These are phyloP conservation scores for Syzygium grande DNA, from an alignment of 345 rosid species.

Conservation along the genomic window DNA sequence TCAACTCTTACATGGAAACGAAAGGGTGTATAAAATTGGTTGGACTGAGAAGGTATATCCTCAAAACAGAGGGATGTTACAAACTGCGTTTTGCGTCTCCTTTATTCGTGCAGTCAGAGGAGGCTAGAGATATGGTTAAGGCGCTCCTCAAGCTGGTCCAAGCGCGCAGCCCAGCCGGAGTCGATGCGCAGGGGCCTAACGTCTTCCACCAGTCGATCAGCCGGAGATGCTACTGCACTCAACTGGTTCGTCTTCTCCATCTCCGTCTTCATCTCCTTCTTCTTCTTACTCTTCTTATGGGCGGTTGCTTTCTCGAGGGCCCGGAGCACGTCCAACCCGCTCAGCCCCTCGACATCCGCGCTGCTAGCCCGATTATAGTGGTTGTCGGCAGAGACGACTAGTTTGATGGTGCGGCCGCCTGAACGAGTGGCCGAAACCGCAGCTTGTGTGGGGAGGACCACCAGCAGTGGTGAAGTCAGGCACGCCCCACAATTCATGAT, in stretches of 20 bases:
- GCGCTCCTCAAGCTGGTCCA: not conserved
- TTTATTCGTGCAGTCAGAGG: not conserved
- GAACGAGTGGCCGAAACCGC: not conserved
- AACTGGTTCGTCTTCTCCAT: not conserved
- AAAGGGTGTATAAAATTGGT: not conserved
- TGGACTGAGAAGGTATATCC: not conserved
- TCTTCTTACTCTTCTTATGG: slow-evolving; percentile 23
- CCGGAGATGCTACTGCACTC: not conserved
- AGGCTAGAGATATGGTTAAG: not conserved
- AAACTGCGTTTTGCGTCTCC: not conserved
- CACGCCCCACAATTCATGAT: not conserved
- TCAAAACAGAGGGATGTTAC: not conserved
- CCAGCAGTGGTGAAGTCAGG: not conserved
- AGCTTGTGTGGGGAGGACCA: not conserved
- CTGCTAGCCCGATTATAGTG: not conserved
- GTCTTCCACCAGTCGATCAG: not conserved
- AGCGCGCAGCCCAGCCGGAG: not conserved
- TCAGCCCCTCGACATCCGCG: slow-evolving; percentile 12
- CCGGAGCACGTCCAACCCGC: slow-evolving; percentile 51
- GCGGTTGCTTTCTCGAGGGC: slow-evolving; percentile 55
- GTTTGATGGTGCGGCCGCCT: not conserved
- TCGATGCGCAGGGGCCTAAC: not conserved
- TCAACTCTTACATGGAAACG: not conserved
- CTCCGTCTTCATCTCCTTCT: not conserved
- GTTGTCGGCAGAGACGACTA: not conserved